Evolutionary conservation across 257 asterid genomes (phyloP).

Genomic region (Ligustrum vulgare): DNA sequence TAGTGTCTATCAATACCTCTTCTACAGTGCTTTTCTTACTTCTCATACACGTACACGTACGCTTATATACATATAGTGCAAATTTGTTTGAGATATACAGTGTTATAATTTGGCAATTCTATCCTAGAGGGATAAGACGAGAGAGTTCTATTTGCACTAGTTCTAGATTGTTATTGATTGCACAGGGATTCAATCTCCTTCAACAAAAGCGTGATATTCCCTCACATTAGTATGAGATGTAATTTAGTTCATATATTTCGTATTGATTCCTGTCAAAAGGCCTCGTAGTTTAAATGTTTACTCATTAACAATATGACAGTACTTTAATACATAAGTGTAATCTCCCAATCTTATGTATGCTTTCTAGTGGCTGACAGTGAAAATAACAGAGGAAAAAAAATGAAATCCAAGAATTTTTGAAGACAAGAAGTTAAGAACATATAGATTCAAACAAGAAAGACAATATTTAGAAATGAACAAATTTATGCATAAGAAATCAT

Average conservation of each 20-base stretch:
- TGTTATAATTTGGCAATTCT: neutral
- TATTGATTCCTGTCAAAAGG: neutral
- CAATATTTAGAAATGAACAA: conserved; percentile 42
- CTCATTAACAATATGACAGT: neutral
- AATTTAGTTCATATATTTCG: neutral
- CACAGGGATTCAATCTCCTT: neutral
- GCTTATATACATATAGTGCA: neutral
- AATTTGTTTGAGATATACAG: neutral
- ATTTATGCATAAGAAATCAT: conserved; percentile 36
- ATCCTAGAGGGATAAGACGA: neutral
- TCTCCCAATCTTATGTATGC: neutral
- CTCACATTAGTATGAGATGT: neutral
- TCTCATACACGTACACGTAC: neutral
- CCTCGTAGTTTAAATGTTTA: neutral
- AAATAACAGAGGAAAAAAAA: conserved; percentile 23
- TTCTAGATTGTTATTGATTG: neutral
- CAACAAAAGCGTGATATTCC: neutral
- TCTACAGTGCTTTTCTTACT: neutral
- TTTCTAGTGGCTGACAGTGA: neutral
- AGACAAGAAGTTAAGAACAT: conserved; percentile 35
- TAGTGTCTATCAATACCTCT: neutral
- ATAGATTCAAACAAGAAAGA: conserved; percentile 41
- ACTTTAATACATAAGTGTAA: neutral
- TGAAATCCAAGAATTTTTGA: conserved; percentile 23
- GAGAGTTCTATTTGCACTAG: neutral